phyloP scores from a whole-genome alignment of 2,329 filamentous ascomycete species.

The Apiospora phragmitis region DNA sequence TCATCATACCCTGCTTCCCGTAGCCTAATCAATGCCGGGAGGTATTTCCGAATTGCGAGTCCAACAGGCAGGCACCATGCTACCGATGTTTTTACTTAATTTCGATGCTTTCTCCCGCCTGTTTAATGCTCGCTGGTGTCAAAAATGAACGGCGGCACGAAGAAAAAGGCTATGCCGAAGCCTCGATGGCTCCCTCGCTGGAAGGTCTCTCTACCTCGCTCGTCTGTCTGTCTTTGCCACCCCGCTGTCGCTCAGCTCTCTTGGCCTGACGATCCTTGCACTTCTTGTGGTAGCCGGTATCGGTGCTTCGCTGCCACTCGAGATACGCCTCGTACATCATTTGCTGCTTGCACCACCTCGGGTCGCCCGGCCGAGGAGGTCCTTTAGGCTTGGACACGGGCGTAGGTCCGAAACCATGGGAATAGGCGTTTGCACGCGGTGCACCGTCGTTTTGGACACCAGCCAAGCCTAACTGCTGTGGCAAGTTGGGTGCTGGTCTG shows the following conservation, averaged over 20 bases:
- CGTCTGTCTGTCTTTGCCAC: background rate
- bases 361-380: constrained; percentile 24
- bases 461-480: background rate
- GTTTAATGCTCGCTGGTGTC: background rate
- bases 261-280: constrained; percentile 30
- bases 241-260: constrained; percentile 22
- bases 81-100: background rate
- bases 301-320: constrained; percentile 25
- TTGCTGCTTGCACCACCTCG: constrained; percentile 22
- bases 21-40: background rate
- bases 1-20: background rate
- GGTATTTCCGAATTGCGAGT: background rate
- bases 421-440: constrained; percentile 12
- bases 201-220: background rate
- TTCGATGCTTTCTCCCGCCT: background rate
- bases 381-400: constrained; percentile 31
- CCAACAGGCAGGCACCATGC: background rate
- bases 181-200: background rate
- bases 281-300: constrained; percentile 26
- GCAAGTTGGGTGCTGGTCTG: background rate
- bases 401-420: constrained; percentile 30
- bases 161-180: background rate
- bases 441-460: background rate
- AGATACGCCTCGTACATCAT: constrained; percentile 32
- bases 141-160: background rate